Evolutionary conservation across 1,284 basidiomycete genomes (phyloP), one percentile per base, ranked within the genome.

Genomic region (Ustilago tritici): DNA sequence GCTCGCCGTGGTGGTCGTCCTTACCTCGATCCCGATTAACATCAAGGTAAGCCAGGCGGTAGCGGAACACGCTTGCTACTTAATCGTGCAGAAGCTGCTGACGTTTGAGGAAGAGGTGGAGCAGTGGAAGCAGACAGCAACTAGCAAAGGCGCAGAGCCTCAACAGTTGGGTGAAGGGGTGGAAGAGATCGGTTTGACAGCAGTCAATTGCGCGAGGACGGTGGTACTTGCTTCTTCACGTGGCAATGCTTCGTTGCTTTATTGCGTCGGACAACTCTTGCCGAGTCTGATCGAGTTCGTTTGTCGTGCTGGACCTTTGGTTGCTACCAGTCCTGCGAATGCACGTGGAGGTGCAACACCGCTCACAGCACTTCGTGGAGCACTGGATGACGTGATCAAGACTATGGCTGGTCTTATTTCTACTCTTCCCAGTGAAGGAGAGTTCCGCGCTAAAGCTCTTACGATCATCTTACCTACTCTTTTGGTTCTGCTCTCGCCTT

Each of bases 191-290:
- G 91, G 92, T 0, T 85, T 94, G n/a, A 94, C 93, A 4, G 94
- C 95, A 3, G 90, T 93, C 1, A 94, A 98, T 80, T 97, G 95
- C 82, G 90, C 92, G 0, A 92, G 92, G 78, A 95, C 94, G 0
- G 87, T 15, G 89, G 91, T 5, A 87, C 89, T 12, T 88, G 66
- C 79, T n/a, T 65, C 69, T 3, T 76, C 75, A 34, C 23, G 90
- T 7, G 91, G 91, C 56, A 89, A 91, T 82, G 81, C 89, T 0
- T 87, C 92, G n/a, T 89, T 96, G 31, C 90, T 91, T 46, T 90
- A 92, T 72, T 93, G 92, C 76, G 89, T 91, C 6, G 90, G 90
- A 61, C 88, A 93, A 59, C 88, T 97, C 17, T 86, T 98, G 6
- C 93, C 95, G 0, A 91, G 91, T 0, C 87, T 97, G 65, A 91